A percentile compares a stretch with the other conserved stretches of the same genome.
Conservation (phyloP, 306 rosid species). For the Acacia melanoxylon region DNA sequence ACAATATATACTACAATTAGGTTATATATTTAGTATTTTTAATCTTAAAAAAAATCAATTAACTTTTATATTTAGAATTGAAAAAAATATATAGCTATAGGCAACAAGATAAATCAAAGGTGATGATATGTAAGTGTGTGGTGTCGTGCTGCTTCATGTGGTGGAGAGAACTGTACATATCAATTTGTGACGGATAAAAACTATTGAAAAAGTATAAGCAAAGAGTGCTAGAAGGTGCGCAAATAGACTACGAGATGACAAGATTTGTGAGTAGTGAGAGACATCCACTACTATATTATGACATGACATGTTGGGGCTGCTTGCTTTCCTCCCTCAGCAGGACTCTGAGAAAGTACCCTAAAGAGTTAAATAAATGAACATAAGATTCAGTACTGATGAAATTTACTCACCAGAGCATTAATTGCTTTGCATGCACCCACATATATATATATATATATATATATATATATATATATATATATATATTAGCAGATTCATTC, state of each 20-base stretch:
- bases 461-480: no score
- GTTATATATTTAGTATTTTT: no score
- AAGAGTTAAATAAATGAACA: background rate
- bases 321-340: background rate
- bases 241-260: background rate
- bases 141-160: no score
- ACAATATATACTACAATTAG: no score
- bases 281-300: background rate
- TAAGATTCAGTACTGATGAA: background rate
- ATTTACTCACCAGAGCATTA: background rate
- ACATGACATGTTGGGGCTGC: background rate
- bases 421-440: slow-evolving; percentile 3
- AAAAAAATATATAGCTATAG: no score
- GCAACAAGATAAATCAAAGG: background rate
- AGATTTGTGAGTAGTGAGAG: background rate
- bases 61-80: no score
- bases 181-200: background rate
- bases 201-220: background rate
- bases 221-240: background rate
- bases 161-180: background rate
- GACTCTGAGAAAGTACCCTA: background rate
- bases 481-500: no score
- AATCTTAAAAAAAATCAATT: no score
- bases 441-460: background rate
- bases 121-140: no score